Evolutionary conservation across 2,329 filamentous ascomycete genomes (phyloP).

Genomic region (Microsporum audouinii): DNA sequence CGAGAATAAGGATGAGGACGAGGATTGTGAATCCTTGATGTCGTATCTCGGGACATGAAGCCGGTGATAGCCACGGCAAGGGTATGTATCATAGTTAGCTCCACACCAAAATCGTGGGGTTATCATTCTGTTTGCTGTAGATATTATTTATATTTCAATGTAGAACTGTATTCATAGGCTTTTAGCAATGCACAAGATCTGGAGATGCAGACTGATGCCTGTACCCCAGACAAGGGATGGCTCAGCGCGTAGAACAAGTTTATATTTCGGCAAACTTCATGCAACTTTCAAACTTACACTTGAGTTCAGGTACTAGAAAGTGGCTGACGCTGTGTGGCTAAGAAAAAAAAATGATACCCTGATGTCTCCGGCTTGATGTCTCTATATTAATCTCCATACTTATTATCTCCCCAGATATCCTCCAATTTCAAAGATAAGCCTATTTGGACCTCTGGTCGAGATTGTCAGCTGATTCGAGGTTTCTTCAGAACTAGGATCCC

Average conservation of each 20-base stretch:
- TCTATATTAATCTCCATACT: background rate
- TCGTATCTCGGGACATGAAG: constrained; percentile 26
- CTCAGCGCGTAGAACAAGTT: background rate
- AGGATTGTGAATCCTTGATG: background rate
- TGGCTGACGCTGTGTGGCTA: background rate
- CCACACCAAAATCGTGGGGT: constrained; percentile 1
- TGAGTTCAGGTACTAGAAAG: background rate
- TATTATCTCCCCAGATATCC: background rate
- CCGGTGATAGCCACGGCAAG: constrained; percentile 81
- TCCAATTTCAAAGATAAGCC: background rate
- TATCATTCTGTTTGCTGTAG: background rate
- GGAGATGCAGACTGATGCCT: background rate
- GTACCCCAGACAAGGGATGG: background rate
- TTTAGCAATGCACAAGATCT: background rate
- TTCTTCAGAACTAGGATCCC: background rate
- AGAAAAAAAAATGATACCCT: background rate
- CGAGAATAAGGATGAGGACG: background rate
- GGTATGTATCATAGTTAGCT: constrained; percentile 26
- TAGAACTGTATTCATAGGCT: background rate
- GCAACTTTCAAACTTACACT: background rate
- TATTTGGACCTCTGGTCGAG: background rate
- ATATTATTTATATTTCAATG: background rate
- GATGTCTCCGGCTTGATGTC: background rate
- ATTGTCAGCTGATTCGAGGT: background rate
- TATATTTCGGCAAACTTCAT: background rate